Evolutionary conservation across 768 basidiomycete species (phyloP).

Genomic region (Chlorophyllum brunneum): DNA sequence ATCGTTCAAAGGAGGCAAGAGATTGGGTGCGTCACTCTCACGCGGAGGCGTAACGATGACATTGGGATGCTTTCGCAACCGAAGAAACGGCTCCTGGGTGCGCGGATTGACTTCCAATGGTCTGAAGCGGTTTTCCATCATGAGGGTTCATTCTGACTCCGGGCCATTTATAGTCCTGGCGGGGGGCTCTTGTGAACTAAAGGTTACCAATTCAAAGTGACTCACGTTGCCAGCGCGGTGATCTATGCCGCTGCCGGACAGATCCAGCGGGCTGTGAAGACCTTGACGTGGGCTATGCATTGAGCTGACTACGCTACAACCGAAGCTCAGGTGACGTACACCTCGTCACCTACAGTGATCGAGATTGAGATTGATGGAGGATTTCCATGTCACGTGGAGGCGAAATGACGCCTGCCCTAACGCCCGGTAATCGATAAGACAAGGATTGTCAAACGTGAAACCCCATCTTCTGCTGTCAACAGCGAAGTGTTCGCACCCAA

Average conservation of each 20-base stretch:
- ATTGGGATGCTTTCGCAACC: slow-evolving; percentile 43
- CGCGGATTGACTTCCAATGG: slow-evolving; percentile 31
- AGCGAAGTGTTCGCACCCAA: slow-evolving; percentile 25
- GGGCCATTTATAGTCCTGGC: background rate
- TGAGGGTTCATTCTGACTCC: background rate
- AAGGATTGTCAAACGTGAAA: slow-evolving; percentile 33
- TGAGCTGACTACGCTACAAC: too few species aligned
- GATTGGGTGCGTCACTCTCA: slow-evolving; percentile 33
- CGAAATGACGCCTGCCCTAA: slow-evolving; percentile 29
- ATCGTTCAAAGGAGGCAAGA: slow-evolving; percentile 47
- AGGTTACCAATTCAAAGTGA: too few species aligned
- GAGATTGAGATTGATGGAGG: too few species aligned
- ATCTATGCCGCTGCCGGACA: too few species aligned
- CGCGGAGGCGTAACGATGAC: slow-evolving; percentile 63
- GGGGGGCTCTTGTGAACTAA: too few species aligned
- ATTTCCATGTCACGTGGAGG: background rate
- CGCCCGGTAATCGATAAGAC: slow-evolving; percentile 36
- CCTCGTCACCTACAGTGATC: too few species aligned
- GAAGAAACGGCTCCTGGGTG: slow-evolving; percentile 44
- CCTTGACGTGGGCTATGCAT: too few species aligned
- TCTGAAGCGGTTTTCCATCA: slow-evolving; percentile 5
- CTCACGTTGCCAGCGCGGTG: too few species aligned
- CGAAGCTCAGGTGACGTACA: too few species aligned
- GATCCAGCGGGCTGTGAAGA: background rate
- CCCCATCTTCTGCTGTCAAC: slow-evolving; percentile 36